phyloP scores from a whole-genome alignment of 768 basidiomycete genomes.

The Lactifluus piperatus region DNA sequence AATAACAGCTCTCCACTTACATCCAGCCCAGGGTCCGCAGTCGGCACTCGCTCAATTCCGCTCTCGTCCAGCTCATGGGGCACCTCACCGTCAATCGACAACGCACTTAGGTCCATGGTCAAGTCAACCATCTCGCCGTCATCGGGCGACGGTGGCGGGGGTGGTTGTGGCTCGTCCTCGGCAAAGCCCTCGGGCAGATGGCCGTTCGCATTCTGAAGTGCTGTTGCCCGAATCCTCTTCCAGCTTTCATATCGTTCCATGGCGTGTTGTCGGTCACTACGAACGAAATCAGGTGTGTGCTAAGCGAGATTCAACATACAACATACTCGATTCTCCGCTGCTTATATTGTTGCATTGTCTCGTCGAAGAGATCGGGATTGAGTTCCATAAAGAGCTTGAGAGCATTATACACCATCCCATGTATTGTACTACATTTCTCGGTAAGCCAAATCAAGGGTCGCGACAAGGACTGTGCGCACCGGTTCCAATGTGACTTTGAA shows the following conservation, averaged over 20 bases:
- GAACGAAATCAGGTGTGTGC: neutral
- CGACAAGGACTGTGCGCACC: conserved; percentile 43
- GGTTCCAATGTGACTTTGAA: conserved; percentile 97
- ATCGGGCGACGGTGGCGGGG: conserved; percentile 71
- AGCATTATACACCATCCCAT: conserved; percentile 98
- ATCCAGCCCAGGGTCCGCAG: conserved; percentile 85
- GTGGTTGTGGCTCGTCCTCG: conserved; percentile 60
- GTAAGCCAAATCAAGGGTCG: conserved; percentile 1
- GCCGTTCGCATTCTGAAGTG: conserved; percentile 60
- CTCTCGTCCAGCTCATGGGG: conserved; percentile 67
- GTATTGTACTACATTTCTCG: conserved; percentile 69
- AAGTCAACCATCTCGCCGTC: conserved; percentile 84
- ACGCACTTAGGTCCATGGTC: conserved; percentile 81
- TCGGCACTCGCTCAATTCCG: conserved; percentile 81
- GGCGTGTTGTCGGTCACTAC: conserved; percentile 82
- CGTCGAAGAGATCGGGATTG: conserved; percentile 93
- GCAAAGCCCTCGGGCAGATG: conserved; percentile 64
- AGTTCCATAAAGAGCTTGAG: conserved; percentile 99
- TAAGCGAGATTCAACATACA: neutral
- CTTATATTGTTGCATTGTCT: conserved; percentile 88
- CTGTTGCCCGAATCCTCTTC: conserved; percentile 75
- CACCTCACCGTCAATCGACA: conserved; percentile 62
- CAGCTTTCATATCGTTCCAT: conserved; percentile 82
- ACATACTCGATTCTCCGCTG: conserved; percentile 69
- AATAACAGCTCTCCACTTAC: conserved; percentile 41